Base-by-base conservation (phyloP, 345 rosid genomes). In the Brassica cretica region DNA sequence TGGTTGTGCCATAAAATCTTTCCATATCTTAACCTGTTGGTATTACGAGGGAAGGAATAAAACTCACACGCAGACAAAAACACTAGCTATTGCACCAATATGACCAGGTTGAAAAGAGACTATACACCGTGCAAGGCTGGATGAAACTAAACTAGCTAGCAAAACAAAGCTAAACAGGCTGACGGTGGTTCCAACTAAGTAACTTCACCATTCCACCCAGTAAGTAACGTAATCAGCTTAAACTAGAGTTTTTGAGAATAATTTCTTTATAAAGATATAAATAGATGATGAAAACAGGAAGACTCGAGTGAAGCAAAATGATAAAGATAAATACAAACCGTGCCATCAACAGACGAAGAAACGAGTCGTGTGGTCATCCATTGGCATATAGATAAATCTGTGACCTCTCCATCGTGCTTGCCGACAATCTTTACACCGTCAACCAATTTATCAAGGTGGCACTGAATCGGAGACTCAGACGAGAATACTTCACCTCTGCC, bases 351-450 rank as follows among this genome's bases (percentile, higher is more conserved):
- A 0, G 98, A 89, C 73, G 98, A 91, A 59, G 98, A 94, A 78
- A 85, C 97, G 80, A 91, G 86, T 41, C 91, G 88, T 27, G 91
- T 86, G 63, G 84, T 85, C 93, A 88, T 88, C 97, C 93, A 92
- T 68, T 92, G 93, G 84, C 93, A 94, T 90, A 94, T 89, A 25
- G 98, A 94, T 79, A 94, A 82, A 83, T 89, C 98, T 18, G 98
- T 92, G 51, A 94, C 87, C 80, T 88, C 96, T 33, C 91, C 98
- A 70, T 91, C 97, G 76, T 94, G 98, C 81, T 87, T 88, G 78
- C 98, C 98, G 71, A 92, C 85, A 68, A 89, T 83, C 70, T 91
- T 93, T 62, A 94, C 81, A 72, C 98, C 98, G 66, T 85, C 91
- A 64, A 90, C 79, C 81, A 89, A 73, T 53, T 76, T 83, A 72